Conservation (phyloP, 345 rosid species). For the Salix udensis region DNA sequence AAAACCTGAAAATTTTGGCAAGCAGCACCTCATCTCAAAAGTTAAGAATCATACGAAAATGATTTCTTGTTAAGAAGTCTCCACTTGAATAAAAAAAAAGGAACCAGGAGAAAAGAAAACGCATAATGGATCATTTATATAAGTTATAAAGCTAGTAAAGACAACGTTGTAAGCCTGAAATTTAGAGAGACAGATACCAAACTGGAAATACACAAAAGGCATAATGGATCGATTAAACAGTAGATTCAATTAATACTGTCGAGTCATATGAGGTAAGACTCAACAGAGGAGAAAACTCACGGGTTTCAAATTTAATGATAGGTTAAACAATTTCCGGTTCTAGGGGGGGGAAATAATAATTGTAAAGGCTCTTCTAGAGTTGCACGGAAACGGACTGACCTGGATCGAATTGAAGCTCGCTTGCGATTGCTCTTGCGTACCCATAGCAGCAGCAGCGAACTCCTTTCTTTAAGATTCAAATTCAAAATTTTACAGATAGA, state of each 20-base stretch:
- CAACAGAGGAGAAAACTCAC: neutral
- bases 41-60: neutral
- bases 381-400: slow-evolving; percentile 37
- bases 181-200: neutral
- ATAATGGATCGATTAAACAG: neutral
- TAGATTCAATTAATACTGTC: neutral
- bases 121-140: neutral
- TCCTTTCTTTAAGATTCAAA: slow-evolving; percentile 20
- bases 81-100: neutral
- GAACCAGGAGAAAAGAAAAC: neutral
- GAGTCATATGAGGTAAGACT: neutral
- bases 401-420: slow-evolving; percentile 76
- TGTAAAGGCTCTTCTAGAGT: neutral
- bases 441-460: slow-evolving; percentile 50
- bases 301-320: slow-evolving; percentile 2
- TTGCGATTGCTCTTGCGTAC: slow-evolving; percentile 75
- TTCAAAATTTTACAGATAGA: slow-evolving; percentile 18
- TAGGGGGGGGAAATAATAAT: slow-evolving; percentile 11
- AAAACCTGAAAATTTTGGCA: neutral
- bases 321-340: slow-evolving; percentile 8
- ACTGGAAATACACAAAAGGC: too few relatives aligned
- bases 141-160: neutral
- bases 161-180: neutral
- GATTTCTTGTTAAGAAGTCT: neutral
- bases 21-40: neutral